These are phyloP conservation scores for Sarocladium strictum DNA, from an alignment of 2,329 filamentous ascomycete genomes.

Conservation along the genomic window DNA sequence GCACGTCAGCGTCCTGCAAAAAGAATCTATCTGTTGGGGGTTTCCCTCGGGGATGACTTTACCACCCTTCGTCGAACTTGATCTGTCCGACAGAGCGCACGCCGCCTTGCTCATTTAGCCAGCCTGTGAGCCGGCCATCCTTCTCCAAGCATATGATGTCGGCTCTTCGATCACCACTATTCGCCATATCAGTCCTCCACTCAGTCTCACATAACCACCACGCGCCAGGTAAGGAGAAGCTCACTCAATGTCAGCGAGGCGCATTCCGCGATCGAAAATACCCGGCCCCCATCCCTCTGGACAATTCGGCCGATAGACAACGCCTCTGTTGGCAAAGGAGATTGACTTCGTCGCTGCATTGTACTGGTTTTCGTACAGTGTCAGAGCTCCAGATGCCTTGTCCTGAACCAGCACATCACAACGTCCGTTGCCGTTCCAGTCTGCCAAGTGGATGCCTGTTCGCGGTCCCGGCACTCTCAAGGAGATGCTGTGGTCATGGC, in stretches of 20 bases:
- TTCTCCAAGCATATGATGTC: slow-evolving; percentile 27
- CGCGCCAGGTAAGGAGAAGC: slow-evolving; percentile 19
- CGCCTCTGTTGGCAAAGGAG: too few relatives aligned
- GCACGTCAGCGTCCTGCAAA: neutral
- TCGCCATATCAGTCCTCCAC: too few relatives aligned
- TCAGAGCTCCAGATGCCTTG: slow-evolving; percentile 3
- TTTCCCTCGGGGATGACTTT: too few relatives aligned
- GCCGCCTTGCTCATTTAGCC: slow-evolving; percentile 8
- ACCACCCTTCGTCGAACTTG: slow-evolving; percentile 19
- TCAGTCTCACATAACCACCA: too few relatives aligned
- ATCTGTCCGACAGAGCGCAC: slow-evolving; percentile 18
- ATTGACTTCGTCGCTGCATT: neutral
- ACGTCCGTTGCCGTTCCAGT: slow-evolving; percentile 28
- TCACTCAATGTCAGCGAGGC: neutral
- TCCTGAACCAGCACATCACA: slow-evolving; percentile 18
- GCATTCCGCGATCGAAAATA: too few relatives aligned
- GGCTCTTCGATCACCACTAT: slow-evolving; percentile 19
- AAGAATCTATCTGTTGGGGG: too few relatives aligned
- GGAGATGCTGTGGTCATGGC: neutral
- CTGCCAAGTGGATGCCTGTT: slow-evolving; percentile 23
- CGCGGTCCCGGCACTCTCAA: slow-evolving; percentile 2
- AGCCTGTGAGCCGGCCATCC: slow-evolving; percentile 20
- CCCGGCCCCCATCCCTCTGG: too few relatives aligned
- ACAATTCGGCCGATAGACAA: neutral
- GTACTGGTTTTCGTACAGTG: slow-evolving; percentile 9